Conservation (phyloP, 305 asterid genomes). For the Fraxinus nigra region DNA sequence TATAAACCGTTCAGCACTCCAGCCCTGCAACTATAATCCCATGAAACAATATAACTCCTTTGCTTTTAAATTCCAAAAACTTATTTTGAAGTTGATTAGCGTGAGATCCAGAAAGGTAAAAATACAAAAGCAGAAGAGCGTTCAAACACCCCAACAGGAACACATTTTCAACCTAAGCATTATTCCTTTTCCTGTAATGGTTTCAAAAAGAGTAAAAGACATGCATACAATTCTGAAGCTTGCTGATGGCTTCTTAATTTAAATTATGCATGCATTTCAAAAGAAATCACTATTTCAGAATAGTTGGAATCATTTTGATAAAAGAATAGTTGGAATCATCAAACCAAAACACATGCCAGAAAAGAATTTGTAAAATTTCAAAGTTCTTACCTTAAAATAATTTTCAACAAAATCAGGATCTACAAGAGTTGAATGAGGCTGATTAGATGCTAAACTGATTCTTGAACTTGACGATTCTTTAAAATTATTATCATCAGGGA, state of each 20-base stretch:
- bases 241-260: neutral
- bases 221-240: neutral
- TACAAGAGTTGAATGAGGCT: slow-evolving; percentile 64
- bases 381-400: slow-evolving; percentile 69
- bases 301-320: neutral
- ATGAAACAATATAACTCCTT: neutral
- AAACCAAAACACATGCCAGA: slow-evolving; percentile 8
- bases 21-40: neutral
- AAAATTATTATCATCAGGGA: slow-evolving; percentile 27
- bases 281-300: neutral
- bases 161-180: neutral
- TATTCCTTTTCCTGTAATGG: neutral
- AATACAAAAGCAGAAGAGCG: neutral
- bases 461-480: slow-evolving; percentile 48
- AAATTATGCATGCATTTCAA: neutral
- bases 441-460: slow-evolving; percentile 43
- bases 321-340: neutral
- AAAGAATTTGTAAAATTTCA: slow-evolving; percentile 14
- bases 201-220: neutral
- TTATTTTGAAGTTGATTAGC: neutral
- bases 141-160: neutral
- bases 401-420: slow-evolving; percentile 92
- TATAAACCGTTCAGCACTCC: neutral
- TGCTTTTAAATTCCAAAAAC: neutral
- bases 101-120: neutral